phyloP scores from a whole-genome alignment of 768 basidiomycete species.

The Hortiboletus campestris region DNA sequence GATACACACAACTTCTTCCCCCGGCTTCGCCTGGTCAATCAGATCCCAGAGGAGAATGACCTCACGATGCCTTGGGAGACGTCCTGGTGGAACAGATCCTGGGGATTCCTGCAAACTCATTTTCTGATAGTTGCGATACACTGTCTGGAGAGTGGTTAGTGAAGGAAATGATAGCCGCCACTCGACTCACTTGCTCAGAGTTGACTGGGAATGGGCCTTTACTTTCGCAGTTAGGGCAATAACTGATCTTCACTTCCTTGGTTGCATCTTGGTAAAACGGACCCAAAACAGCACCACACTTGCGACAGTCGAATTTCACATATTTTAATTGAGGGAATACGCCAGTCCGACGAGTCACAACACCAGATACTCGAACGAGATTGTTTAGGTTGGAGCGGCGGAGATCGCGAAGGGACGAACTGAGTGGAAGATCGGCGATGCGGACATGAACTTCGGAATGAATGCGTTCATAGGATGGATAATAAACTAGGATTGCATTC shows the following conservation, averaged over 20 bases:
- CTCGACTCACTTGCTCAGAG: constrained; percentile 76
- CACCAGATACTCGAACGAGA: constrained; percentile 92
- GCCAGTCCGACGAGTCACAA: constrained; percentile 92
- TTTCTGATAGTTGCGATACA: constrained; percentile 98
- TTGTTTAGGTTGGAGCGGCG: constrained; percentile 91
- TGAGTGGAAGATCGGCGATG: constrained; percentile 89
- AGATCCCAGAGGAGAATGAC: constrained; percentile 97
- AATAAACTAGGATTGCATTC: constrained; percentile 91
- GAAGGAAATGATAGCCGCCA: neutral
- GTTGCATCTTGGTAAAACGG: constrained; percentile 98
- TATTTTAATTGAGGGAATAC: constrained; percentile 99
- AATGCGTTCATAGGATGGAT: constrained; percentile 94
- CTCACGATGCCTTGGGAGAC: constrained; percentile 94
- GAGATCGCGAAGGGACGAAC: constrained; percentile 88
- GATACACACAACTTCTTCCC: constrained; percentile 87
- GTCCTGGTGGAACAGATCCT: constrained; percentile 95
- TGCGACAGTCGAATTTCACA: constrained; percentile 97
- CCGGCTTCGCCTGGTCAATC: constrained; percentile 97
- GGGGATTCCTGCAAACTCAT: constrained; percentile 99
- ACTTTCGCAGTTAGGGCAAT: constrained; percentile 91
- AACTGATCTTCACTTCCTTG: constrained; percentile 91
- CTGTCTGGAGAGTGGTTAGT: constrained; percentile 56
- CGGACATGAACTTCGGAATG: constrained; percentile 98
- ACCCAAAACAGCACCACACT: constrained; percentile 90
- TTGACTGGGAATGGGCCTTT: constrained; percentile 96